Evolutionary conservation across 2,329 filamentous ascomycete genomes (phyloP), one percentile per base, ranked within the genome.

Genomic region (Alternaria rosae): DNA sequence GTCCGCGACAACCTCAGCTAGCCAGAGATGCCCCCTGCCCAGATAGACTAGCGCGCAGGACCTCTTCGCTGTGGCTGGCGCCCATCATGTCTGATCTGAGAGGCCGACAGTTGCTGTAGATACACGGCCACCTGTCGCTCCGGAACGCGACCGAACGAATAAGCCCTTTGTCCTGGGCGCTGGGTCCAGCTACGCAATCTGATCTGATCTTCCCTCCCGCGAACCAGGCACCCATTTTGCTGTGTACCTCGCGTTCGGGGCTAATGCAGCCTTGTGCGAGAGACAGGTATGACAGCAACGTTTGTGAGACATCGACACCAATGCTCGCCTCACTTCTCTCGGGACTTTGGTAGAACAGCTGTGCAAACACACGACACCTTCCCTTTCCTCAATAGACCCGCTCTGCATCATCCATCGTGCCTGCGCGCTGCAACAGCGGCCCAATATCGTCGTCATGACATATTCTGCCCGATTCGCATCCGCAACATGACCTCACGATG

Each of bases 1-100:
- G 54, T 35, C 47, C 25, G 55, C 43, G 41, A 47, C 28, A 42
- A 41, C 45, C 54, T 70, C 66, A 69, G 67, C 66, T 67, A 65
- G 66, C 61, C 64, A 57, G 25, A 10, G 32, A 42, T 38, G 50
- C 20, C 54, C 62, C 62, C 54, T 64, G 59, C 52, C 47, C 28
- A 51, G 20, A 32, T 51, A n/a, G 32, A 52, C 59, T 58, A 64
- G 60, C 42, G 59, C 53, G 42, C 44, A 54, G 38, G 43, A 42
- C 61, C 42, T 61, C 60, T 60, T 43, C 38, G 35, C 53, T 20
- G 57, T 52, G 57, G 28, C 38, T 59, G 43, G 61, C 52, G 42
- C 53, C 28, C 48, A 56, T 23, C 26, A 56, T 50, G 54, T 50
- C 45, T 42, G 57, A 62, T 28, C 17, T 32, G 43, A 58, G 42